A percentile compares a stretch with the other conserved stretches of the same genome.
phyloP scores from a whole-genome alignment of 768 basidiomycete genomes.

The Saitozyma sp. region DNA sequence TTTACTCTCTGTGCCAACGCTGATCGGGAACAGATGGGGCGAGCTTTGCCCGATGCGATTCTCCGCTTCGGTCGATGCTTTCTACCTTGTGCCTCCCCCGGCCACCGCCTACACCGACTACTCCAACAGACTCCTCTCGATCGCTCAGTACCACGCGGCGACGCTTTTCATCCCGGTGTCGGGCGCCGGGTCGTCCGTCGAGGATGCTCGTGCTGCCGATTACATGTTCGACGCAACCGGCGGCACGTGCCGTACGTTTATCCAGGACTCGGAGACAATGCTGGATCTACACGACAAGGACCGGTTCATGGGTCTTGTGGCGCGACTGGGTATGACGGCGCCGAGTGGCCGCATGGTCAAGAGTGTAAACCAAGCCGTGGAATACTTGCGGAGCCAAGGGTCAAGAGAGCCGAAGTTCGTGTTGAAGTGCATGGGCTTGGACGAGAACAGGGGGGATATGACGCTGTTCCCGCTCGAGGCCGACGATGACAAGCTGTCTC shows the following conservation, averaged over 20 bases:
- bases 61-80: constrained; percentile 36
- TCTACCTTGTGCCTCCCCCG: constrained; percentile 42
- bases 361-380: constrained; percentile 38
- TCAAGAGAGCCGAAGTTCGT: constrained; percentile 35
- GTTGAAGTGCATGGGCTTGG: constrained; percentile 51
- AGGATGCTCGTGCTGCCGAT: constrained; percentile 49
- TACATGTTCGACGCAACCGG: constrained; percentile 34
- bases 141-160: constrained; percentile 40
- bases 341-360: constrained; percentile 43
- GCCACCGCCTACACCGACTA: constrained; percentile 34
- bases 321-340: constrained; percentile 36
- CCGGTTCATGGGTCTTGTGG: constrained; percentile 46
- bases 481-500: constrained; percentile 35
- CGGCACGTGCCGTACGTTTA: constrained; percentile 45
- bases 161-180: constrained; percentile 50
- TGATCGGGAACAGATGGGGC: constrained; percentile 35
- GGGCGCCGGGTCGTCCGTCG: constrained; percentile 48
- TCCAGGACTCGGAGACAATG: constrained; percentile 48
- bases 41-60: constrained; percentile 46
- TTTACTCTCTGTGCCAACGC: not conserved
- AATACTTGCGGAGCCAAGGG: constrained; percentile 25
- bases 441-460: constrained; percentile 52
- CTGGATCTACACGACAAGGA: constrained; percentile 51
- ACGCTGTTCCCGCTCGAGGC: constrained; percentile 42
- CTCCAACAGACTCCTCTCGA: constrained; percentile 28